Base-by-base conservation (phyloP, 345 rosid species). In the Eucalyptus pumila region DNA sequence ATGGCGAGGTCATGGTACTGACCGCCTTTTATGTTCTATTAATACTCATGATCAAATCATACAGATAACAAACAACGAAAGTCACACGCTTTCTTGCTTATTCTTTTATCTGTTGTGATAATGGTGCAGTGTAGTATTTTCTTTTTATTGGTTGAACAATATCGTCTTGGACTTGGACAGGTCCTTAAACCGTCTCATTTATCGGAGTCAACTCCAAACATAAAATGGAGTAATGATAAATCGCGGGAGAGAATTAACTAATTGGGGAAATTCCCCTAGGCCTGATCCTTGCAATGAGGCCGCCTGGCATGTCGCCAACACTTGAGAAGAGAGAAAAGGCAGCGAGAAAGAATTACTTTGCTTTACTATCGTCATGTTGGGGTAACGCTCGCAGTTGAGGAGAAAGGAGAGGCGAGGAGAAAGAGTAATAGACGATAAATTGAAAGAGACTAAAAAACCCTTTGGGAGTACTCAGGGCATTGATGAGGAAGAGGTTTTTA, bases 1-100 rank as follows among this genome's bases (percentile, higher is more conserved):
- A 56, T 56, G 62, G 0, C 6, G 3, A 56, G 62, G 30, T 56
- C 1, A 1, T 23, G 62, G 3, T 56, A 56, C 6, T 2, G 3
- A 56, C 12, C 2, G 6, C 30, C 62, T 56, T 56, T 56, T 56
- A 56, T 56, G 27, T 56, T 56, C 62, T 9, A 24, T 56, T 10
- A 24, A 56, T 56, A 56, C 62, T 56, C 62, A 24, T 56, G 30
- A 56, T 56, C 62, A 56, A 56, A 56, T 56, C 30, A 10, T 10
- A 56, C 30, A 23, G 14, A 56, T 9, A 56, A 56, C 14, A 56
- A 24, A 56, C 30, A 2, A 56, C 13, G 6, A 23, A 11, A 26
- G 30, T 14, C 30, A 26, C 30, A 24, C 62, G 9, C 62, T 24
- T 24, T 24, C 62, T 0, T 56, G 30, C 62, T 24, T 56, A 26